These are phyloP conservation scores for Dunaliella salina DNA, from an alignment of 163 green algal species.

Conservation along the genomic window DNA sequence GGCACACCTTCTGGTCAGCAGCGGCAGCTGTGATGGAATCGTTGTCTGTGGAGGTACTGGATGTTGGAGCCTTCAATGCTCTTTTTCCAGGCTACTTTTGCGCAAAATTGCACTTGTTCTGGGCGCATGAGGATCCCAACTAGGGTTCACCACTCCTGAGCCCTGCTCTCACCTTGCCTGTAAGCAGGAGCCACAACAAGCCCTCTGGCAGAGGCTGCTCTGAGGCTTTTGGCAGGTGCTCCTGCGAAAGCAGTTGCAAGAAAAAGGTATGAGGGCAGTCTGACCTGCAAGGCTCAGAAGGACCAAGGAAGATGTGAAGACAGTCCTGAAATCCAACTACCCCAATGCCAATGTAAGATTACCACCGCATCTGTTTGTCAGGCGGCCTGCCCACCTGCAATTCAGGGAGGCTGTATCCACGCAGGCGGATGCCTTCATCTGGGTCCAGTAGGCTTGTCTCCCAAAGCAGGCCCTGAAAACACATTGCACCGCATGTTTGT, in stretches of 20 bases:
- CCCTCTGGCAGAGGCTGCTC: constrained; percentile 93
- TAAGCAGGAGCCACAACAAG: constrained; percentile 95
- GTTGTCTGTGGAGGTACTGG: too few species aligned
- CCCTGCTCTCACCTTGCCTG: constrained; percentile 66
- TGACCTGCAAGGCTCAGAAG: too few species aligned
- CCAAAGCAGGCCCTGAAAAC: constrained; percentile 84
- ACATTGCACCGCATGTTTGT: neutral
- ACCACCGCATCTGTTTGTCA: neutral
- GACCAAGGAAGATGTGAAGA: too few species aligned
- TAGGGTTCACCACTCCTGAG: too few species aligned
- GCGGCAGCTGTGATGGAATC: too few species aligned
- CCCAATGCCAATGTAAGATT: too few species aligned
- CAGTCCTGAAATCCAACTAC: too few species aligned
- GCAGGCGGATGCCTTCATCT: constrained; percentile 95
- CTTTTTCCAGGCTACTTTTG: too few species aligned
- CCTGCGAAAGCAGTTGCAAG: constrained; percentile 49
- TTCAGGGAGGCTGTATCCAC: constrained; percentile 90
- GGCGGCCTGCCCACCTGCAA: constrained; percentile 58
- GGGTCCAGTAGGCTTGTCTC: constrained; percentile 94
- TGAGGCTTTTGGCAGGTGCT: constrained; percentile 62
- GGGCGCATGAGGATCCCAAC: too few species aligned
- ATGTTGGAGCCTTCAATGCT: too few species aligned
- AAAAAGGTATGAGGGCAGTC: too few species aligned
- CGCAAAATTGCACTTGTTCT: too few species aligned
- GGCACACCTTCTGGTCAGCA: neutral